Conservation (phyloP, 2,329 filamentous ascomycete species). For the Volutella citrinella region DNA sequence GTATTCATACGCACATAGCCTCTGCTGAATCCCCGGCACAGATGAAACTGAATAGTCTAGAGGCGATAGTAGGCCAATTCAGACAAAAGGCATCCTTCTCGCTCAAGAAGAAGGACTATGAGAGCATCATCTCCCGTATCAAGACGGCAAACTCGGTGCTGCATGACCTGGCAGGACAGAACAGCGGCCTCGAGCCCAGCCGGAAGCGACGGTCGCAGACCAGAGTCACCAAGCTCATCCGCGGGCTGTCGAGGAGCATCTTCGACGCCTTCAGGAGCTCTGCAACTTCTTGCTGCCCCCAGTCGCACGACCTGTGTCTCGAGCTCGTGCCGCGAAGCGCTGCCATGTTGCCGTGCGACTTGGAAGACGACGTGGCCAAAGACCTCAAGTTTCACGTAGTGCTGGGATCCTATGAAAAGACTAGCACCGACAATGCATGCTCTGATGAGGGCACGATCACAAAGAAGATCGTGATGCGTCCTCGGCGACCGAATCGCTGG, state of each 20-base stretch:
- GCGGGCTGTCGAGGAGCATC: neutral
- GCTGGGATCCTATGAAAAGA: neutral
- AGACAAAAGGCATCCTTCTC: conserved; percentile 3
- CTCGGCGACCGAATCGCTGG: no score
- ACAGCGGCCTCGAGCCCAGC: conserved; percentile 1
- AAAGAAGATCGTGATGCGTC: no score
- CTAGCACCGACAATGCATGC: no score
- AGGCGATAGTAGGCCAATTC: neutral
- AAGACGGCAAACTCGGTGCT: conserved; percentile 3
- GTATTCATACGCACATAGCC: no score
- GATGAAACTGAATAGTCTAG: neutral
- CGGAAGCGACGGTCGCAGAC: conserved; percentile 2
- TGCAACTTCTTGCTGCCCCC: neutral
- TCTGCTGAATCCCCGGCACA: no score
- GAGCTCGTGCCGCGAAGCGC: conserved; percentile 3
- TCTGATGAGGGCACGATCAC: no score
- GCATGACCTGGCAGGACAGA: conserved; percentile 1
- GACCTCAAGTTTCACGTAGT: conserved; percentile 1
- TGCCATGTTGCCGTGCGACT: conserved; percentile 3
- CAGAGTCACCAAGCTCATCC: neutral
- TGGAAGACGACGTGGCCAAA: conserved; percentile 1
- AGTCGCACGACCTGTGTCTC: neutral
- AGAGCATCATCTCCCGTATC: neutral
- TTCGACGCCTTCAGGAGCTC: conserved; percentile 1
- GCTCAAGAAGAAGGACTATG: conserved; percentile 4